Conservation (phyloP, 371 early-diverging fungal genomes). For the Capniomyces stellatus region DNA sequence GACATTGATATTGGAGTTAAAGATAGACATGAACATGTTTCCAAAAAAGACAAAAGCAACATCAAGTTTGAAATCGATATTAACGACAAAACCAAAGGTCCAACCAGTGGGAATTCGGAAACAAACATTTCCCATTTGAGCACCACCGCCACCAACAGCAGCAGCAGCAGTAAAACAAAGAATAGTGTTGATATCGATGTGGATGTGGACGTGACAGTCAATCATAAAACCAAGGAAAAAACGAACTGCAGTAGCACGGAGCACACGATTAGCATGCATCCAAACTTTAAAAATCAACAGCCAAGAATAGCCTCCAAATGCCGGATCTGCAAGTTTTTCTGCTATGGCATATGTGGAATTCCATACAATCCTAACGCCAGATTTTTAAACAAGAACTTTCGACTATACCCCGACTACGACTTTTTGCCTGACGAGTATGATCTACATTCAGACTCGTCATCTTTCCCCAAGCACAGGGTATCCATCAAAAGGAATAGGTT, state of each 20-base stretch:
- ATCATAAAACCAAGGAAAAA: not conserved
- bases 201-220: not conserved
- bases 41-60: too few relatives aligned
- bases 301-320: not conserved
- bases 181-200: not conserved
- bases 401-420: slow-evolving; percentile 25
- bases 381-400: slow-evolving; percentile 20
- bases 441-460: slow-evolving; percentile 11
- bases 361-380: slow-evolving; percentile 23
- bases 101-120: not conserved
- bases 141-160: not conserved
- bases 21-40: too few relatives aligned
- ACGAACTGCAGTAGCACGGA: not conserved
- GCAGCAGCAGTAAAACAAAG: not conserved
- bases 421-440: slow-evolving; percentile 15
- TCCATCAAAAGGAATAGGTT: slow-evolving; percentile 12
- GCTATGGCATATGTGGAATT: slow-evolving; percentile 18
- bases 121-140: not conserved
- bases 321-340: slow-evolving; percentile 16
- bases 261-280: not conserved
- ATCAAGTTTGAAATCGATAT: too few relatives aligned
- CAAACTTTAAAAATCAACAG: slow-evolving; percentile 2
- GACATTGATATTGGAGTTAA: not conserved
- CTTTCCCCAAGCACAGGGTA: slow-evolving; percentile 18
- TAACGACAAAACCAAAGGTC: not conserved